Conservation (phyloP, 2,329 filamentous ascomycete genomes). For the Beauveria sp. region DNA sequence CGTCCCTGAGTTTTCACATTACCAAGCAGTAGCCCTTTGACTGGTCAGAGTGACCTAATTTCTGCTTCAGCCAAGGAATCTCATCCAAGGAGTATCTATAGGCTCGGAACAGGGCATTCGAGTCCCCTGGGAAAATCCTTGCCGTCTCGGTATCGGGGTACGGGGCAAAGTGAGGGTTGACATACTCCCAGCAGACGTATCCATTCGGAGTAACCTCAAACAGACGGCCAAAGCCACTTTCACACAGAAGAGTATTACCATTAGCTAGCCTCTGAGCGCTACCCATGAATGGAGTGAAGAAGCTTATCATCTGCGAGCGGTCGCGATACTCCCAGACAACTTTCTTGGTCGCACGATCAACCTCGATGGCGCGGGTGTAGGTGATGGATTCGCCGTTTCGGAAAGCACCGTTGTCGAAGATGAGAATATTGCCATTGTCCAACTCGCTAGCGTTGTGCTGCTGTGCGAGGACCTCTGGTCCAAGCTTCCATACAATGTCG, state of each 20-base stretch:
- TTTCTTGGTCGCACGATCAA: conserved; percentile 17
- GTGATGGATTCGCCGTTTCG: conserved; percentile 22
- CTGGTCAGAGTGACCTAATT: not conserved
- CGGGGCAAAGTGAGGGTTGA: conserved; percentile 21
- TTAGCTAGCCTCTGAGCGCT: conserved; percentile 22
- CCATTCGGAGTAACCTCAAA: conserved; percentile 22
- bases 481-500: conserved; percentile 22
- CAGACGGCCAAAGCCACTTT: conserved; percentile 20
- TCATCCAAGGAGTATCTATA: conserved; percentile 22
- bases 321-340: conserved; percentile 25
- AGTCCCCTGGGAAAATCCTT: conserved; percentile 22
- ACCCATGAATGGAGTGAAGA: conserved; percentile 25
- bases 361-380: conserved; percentile 20
- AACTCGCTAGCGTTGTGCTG: conserved; percentile 24
- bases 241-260: conserved; percentile 21
- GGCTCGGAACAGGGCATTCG: conserved; percentile 21
- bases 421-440: conserved; percentile 23
- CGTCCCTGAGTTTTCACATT: no score
- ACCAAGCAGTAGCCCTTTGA: no score
- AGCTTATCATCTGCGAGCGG: conserved; percentile 21
- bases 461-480: conserved; percentile 18
- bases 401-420: conserved; percentile 24
- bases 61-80: conserved; percentile 19
- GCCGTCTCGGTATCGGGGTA: conserved; percentile 20
- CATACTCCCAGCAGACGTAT: conserved; percentile 23